These are phyloP conservation scores for Puccinellia tenuiflora DNA, from an alignment of 176 grass and related monocot species.

Conservation along the genomic window DNA sequence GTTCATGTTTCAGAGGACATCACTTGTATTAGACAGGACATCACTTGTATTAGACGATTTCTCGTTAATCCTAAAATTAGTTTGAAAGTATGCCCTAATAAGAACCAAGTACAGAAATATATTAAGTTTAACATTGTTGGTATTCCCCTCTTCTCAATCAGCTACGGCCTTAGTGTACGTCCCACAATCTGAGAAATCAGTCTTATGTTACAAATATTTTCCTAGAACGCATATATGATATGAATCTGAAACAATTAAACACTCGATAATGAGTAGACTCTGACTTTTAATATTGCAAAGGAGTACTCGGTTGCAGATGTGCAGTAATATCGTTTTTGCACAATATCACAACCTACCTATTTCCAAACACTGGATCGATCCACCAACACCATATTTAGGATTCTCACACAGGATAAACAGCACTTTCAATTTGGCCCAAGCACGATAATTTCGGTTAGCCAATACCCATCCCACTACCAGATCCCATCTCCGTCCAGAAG, in stretches of 20 bases:
- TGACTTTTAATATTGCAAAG: not conserved
- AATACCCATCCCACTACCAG: too few species aligned
- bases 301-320: not conserved
- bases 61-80: too few species aligned
- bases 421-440: too few species aligned
- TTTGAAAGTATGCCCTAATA: too few species aligned
- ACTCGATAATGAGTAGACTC: not conserved
- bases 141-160: not conserved
- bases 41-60: too few species aligned
- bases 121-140: conserved; percentile 43
- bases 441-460: too few species aligned
- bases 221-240: not conserved
- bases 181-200: conserved; percentile 13
- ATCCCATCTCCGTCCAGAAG: too few species aligned
- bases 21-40: not conserved
- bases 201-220: not conserved
- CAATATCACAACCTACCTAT: not conserved
- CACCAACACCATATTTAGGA: too few species aligned
- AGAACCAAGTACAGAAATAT: not conserved
- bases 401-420: too few species aligned
- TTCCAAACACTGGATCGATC: not conserved
- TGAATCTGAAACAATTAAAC: not conserved
- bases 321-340: not conserved
- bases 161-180: not conserved
- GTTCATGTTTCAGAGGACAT: not conserved